Percentiles rank a stretch among this genome's conserved stretches.
Conservation (phyloP, 2,329 filamentous ascomycete genomes). For the Pseudogymnoascus sp. region DNA sequence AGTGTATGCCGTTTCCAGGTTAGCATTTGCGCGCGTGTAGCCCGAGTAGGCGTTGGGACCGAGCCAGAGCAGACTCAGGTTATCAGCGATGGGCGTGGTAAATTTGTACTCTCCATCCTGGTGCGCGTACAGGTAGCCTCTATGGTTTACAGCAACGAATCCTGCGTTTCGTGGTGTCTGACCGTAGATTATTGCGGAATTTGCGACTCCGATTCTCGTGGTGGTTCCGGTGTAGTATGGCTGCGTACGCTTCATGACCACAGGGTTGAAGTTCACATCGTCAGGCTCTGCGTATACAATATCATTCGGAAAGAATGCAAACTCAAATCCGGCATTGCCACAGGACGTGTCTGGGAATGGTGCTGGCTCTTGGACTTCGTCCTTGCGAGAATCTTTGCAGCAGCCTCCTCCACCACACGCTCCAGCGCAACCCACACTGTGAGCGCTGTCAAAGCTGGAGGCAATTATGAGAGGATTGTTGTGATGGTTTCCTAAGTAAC, state of each 20-base stretch:
- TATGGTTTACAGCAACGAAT: conserved; percentile 18
- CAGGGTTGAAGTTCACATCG: not conserved
- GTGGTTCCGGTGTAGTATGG: not conserved
- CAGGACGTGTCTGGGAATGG: conserved; percentile 15
- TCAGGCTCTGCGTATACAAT: conserved; percentile 1
- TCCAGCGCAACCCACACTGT: conserved; percentile 12
- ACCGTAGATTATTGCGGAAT: conserved; percentile 11
- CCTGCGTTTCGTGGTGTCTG: conserved; percentile 9
- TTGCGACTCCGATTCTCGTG: not conserved
- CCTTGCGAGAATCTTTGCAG: conserved; percentile 10
- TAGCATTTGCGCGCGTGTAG: conserved; percentile 18
- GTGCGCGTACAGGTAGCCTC: conserved; percentile 17
- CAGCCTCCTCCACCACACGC: conserved; percentile 14
- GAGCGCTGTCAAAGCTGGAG: conserved; percentile 12
- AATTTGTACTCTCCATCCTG: conserved; percentile 23
- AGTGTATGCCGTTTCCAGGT: conserved; percentile 8
- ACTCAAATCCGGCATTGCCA: conserved; percentile 14
- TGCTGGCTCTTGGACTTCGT: conserved; percentile 8
- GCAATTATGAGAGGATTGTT: conserved; percentile 13
- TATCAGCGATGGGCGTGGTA: conserved; percentile 19
- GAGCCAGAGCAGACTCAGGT: conserved; percentile 23
- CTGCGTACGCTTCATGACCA: not conserved
- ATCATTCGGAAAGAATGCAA: conserved; percentile 13
- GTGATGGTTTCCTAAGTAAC: conserved; percentile 15
- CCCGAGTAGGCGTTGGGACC: conserved; percentile 20